Percentiles rank a stretch among this genome's conserved stretches.
phyloP scores from a whole-genome alignment of 305 asterid species.

The Stenogyne calaminthoides region DNA sequence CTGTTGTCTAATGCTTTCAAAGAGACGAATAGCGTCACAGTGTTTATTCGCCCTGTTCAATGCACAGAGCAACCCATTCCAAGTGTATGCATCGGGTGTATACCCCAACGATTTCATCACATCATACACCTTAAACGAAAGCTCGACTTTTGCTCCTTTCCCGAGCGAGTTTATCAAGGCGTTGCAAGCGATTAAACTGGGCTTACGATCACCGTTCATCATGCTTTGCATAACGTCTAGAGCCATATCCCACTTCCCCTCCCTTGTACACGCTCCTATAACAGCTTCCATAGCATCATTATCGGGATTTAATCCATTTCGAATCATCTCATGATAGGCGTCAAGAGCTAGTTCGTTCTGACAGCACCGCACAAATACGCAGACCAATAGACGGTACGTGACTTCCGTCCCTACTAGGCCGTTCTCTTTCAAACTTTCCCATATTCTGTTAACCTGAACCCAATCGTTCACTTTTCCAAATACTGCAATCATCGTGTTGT shows the following conservation, averaged over 20 bases:
- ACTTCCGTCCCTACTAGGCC: constrained; percentile 56
- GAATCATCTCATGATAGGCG: constrained; percentile 83
- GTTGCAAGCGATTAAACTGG: constrained; percentile 67
- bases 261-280: constrained; percentile 81
- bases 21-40: constrained; percentile 63
- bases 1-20: constrained; percentile 57
- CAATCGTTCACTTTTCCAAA: constrained; percentile 62
- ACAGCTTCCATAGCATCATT: constrained; percentile 79
- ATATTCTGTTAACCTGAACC: constrained; percentile 59
- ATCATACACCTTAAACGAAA: constrained; percentile 67
- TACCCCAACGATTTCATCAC: constrained; percentile 62
- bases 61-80: constrained; percentile 84
- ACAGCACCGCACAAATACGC: constrained; percentile 75
- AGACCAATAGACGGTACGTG: constrained; percentile 76
- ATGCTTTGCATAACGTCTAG: constrained; percentile 51
- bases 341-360: constrained; percentile 86
- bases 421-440: constrained; percentile 60
- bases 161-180: constrained; percentile 76
- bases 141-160: constrained; percentile 65
- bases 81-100: constrained; percentile 81
- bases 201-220: constrained; percentile 58
- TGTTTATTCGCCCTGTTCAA: constrained; percentile 63
- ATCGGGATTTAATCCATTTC: constrained; percentile 52
- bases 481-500: constrained; percentile 78
- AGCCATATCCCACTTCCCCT: constrained; percentile 80